Conservation (phyloP, 2,329 filamentous ascomycete species). For the Ampelomyces quisqualis region DNA sequence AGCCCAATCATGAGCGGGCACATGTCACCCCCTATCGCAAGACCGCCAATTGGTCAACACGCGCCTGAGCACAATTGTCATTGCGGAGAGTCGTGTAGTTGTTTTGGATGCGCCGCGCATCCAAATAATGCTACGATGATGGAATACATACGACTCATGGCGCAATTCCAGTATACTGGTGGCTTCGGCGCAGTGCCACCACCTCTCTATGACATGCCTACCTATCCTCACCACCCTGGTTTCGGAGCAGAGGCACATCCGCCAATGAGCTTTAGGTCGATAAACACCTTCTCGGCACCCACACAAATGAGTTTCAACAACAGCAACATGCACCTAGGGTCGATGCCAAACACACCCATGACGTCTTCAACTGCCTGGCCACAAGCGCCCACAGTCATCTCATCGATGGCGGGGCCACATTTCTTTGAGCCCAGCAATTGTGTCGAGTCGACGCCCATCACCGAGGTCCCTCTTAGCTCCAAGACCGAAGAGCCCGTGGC, state of each 20-base stretch:
- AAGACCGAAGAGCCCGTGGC: slow-evolving; percentile 18
- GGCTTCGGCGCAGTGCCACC: slow-evolving; percentile 34
- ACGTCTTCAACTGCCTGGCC: slow-evolving; percentile 26
- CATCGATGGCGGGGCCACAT: slow-evolving; percentile 14
- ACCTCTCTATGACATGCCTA: slow-evolving; percentile 39
- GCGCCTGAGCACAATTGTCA: slow-evolving; percentile 55
- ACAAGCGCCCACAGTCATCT: slow-evolving; percentile 16
- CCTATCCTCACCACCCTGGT: slow-evolving; percentile 38
- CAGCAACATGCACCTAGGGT: slow-evolving; percentile 20
- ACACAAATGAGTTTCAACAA: slow-evolving; percentile 27
- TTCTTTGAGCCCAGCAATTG: slow-evolving; percentile 16
- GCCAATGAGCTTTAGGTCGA: slow-evolving; percentile 14
- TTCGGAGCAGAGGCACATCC: slow-evolving; percentile 30
- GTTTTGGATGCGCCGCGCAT: slow-evolving; percentile 67
- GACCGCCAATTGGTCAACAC: slow-evolving; percentile 34
- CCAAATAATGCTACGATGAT: slow-evolving; percentile 66
- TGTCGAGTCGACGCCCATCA: slow-evolving; percentile 11
- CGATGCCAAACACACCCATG: slow-evolving; percentile 19
- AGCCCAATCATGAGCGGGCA: slow-evolving; percentile 11
- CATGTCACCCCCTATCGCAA: slow-evolving; percentile 28
- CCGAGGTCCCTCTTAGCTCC: slow-evolving; percentile 6
- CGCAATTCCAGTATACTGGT: slow-evolving; percentile 39
- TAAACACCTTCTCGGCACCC: slow-evolving; percentile 22
- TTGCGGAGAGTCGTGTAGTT: slow-evolving; percentile 67
- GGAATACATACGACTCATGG: slow-evolving; percentile 51